Percentiles rank a stretch among this genome's conserved stretches.
These are phyloP conservation scores for Escovopsis weberi DNA, from an alignment of 2,329 filamentous ascomycete genomes.

Conservation along the genomic window DNA sequence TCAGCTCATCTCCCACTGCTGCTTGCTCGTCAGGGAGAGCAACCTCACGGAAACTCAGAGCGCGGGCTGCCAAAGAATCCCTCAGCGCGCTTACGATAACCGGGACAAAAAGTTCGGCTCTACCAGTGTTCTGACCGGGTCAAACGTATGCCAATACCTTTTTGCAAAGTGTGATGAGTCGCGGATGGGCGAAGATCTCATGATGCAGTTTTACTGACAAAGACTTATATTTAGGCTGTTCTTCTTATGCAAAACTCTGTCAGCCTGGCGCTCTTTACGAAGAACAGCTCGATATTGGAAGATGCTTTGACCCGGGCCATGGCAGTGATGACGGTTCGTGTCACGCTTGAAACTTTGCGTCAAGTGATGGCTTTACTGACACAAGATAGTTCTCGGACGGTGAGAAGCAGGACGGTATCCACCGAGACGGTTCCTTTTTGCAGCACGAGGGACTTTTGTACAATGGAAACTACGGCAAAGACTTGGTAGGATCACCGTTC, in stretches of 20 bases:
- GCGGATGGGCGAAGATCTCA: neutral
- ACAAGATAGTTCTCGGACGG: slow-evolving; percentile 7
- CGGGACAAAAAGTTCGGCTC: slow-evolving; percentile 9
- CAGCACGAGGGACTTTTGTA: slow-evolving; percentile 12
- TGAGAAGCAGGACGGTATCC: slow-evolving; percentile 9
- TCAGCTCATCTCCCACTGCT: slow-evolving; percentile 10
- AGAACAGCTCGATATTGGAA: slow-evolving; percentile 9
- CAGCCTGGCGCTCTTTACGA: slow-evolving; percentile 9
- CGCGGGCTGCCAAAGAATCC: slow-evolving; percentile 10
- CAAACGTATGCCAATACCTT: slow-evolving; percentile 6
- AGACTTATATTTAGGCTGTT: slow-evolving; percentile 5
- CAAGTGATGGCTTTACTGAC: neutral
- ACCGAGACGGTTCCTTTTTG: slow-evolving; percentile 11
- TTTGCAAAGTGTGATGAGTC: neutral
- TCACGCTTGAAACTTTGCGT: neutral
- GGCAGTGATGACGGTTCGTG: slow-evolving; percentile 9
- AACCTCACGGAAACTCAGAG: slow-evolving; percentile 6
- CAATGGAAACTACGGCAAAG: slow-evolving; percentile 13
- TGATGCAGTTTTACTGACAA: neutral
- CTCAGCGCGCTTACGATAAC: slow-evolving; percentile 9
- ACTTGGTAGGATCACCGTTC: slow-evolving; percentile 6
- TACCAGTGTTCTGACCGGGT: slow-evolving; percentile 9
- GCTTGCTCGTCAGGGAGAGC: slow-evolving; percentile 9
- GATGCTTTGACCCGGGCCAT: slow-evolving; percentile 8
- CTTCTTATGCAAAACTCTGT: slow-evolving; percentile 12